These are phyloP conservation scores for Russula sp. DNA, from an alignment of 768 basidiomycete genomes.

Conservation along the genomic window DNA sequence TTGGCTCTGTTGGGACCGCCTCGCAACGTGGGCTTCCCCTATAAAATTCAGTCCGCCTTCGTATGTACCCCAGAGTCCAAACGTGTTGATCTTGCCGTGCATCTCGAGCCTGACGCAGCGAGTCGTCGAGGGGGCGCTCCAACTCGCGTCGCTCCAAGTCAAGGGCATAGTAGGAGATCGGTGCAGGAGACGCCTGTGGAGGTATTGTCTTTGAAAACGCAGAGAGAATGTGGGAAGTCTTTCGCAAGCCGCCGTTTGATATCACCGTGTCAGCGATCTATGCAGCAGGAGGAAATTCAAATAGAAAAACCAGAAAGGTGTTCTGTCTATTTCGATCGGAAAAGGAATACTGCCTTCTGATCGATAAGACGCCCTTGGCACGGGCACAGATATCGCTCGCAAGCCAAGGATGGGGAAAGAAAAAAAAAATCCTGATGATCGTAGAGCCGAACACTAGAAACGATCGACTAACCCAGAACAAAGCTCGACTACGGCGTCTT, in stretches of 20 bases:
- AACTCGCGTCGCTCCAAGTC: conserved; percentile 88
- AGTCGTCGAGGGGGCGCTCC: conserved; percentile 67
- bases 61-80: conserved; percentile 89
- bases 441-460: too few species aligned
- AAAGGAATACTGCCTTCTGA: not conserved
- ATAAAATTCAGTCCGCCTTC: conserved; percentile 82
- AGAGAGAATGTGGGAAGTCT: conserved; percentile 77
- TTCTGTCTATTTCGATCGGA: not conserved
- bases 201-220: conserved; percentile 55
- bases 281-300: too few species aligned
- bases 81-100: conserved; percentile 64
- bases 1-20: conserved; percentile 6
- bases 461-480: conserved; percentile 76
- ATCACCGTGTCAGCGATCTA: not conserved
- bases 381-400: too few species aligned
- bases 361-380: not conserved
- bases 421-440: not conserved
- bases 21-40: conserved; percentile 36
- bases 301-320: too few species aligned
- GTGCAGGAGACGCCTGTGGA: conserved; percentile 31
- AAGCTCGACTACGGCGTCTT: conserved; percentile 74
- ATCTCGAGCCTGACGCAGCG: conserved; percentile 48
- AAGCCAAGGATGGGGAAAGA: not conserved
- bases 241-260: conserved; percentile 62
- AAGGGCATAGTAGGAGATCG: conserved; percentile 86